These are phyloP conservation scores for Senecio squalidus DNA, from an alignment of 140 eudicot species.

Conservation along the genomic window DNA sequence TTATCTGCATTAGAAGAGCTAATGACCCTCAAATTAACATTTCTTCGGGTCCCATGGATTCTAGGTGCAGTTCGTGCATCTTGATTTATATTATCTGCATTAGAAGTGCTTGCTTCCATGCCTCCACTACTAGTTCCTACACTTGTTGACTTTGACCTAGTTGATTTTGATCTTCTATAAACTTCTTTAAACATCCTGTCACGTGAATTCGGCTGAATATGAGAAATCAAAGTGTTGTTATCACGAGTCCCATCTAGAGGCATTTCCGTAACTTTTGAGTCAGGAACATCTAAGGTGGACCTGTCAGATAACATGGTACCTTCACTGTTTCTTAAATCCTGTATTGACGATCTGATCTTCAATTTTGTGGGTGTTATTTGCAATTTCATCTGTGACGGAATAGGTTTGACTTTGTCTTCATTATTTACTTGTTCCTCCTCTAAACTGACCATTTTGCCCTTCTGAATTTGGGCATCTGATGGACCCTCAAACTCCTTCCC, in stretches of 20 bases:
- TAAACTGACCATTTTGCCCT: conserved; percentile 24
- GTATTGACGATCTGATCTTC: conserved; percentile 20
- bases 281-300: conserved; percentile 29
- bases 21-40: conserved; percentile 25
- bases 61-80: conserved; percentile 36
- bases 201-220: conserved; percentile 34
- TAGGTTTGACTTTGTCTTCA: conserved; percentile 27
- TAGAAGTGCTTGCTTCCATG: conserved; percentile 59
- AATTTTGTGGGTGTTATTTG: conserved; percentile 33
- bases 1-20: conserved; percentile 50
- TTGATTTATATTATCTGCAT: conserved; percentile 29
- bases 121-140: conserved; percentile 34
- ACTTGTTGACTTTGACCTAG: conserved; percentile 34
- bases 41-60: conserved; percentile 43
- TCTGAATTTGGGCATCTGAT: conserved; percentile 27
- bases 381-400: conserved; percentile 34
- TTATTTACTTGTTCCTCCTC: conserved; percentile 21
- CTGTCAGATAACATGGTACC: conserved; percentile 25
- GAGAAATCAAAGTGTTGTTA: conserved; percentile 27
- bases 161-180: conserved; percentile 76
- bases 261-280: conserved; percentile 6
- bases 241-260: conserved; percentile 25
- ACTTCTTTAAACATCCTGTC: conserved; percentile 77
- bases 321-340: conserved; percentile 33
- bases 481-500: conserved; percentile 24